Conservation (phyloP, 768 basidiomycete species). For the Tylopilus sp. region DNA sequence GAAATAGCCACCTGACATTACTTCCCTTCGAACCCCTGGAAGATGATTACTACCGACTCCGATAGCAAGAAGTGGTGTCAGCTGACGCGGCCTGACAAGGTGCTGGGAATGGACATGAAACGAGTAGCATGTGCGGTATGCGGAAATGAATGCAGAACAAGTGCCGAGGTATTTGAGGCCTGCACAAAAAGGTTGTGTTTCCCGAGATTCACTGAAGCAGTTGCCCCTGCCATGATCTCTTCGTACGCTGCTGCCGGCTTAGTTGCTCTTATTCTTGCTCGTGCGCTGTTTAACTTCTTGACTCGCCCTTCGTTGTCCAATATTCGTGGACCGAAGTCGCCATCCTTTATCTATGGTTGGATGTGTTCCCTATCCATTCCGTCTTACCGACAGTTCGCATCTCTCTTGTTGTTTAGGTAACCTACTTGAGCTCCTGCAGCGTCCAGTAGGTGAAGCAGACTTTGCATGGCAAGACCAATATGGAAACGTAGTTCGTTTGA, state of each 20-base stretch:
- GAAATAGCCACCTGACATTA: no score
- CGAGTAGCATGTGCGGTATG: neutral
- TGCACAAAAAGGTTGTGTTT: neutral
- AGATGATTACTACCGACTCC: neutral
- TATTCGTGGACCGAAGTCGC: slow-evolving; percentile 13
- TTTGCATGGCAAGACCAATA: slow-evolving; percentile 29
- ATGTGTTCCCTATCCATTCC: neutral
- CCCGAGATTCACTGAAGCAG: neutral
- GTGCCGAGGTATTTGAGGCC: neutral
- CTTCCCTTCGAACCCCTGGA: neutral
- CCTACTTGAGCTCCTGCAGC: slow-evolving; percentile 22
- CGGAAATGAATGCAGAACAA: neutral
- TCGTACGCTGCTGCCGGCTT: neutral
- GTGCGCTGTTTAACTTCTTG: neutral
- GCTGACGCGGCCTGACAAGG: neutral
- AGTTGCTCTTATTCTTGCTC: neutral
- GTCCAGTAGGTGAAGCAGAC: slow-evolving; percentile 26
- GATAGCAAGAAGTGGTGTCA: neutral
- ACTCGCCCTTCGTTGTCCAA: slow-evolving; percentile 8
- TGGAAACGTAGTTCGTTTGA: slow-evolving; percentile 22
- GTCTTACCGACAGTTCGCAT: neutral
- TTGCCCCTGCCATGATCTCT: slow-evolving; percentile 1
- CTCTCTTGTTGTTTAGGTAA: slow-evolving; percentile 15
- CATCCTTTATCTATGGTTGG: slow-evolving; percentile 16
- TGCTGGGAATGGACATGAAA: neutral